Evolutionary conservation across 345 rosid species (phyloP), one percentile per base, ranked within the genome.

Genomic region (Populus ilicifolia): DNA sequence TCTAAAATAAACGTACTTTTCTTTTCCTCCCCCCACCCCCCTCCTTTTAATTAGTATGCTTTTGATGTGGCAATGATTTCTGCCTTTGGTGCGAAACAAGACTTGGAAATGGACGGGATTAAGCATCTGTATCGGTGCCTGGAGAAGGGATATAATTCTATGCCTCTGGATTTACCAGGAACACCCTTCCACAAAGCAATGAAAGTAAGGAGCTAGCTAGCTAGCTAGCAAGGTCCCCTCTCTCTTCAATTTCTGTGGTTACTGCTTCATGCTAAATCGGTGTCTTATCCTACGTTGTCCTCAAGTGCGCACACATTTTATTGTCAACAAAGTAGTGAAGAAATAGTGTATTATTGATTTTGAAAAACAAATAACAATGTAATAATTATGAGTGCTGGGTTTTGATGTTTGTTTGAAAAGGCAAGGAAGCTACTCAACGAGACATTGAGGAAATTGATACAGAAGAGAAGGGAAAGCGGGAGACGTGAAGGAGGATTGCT

Each of bases 61-160:
- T 92, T 92, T 82, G 92, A 96, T 77, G 99, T 96, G 89, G 99
- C 99, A 81, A 87, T 93, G 81, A 85, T 87, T 21, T 90, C 96
- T 71, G 93, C 87, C 29, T 89, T 95, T 35, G 99, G 99, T 4
- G 84, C 77, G 48, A 86, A 84, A 80, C 82, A 82, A 81, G 88
- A 85, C 46, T 65, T 83, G 75, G 83, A 87, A 80, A 86, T 87
- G 80, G 89, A 89, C 81, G 87, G 77, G 69, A 90, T 95, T 75
- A 92, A 91, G 78, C 78, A 86, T 52, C 87, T 93, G 33, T 95
- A 95, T 83, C 91, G 82, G 25, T 78, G 87, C 66, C 84, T 95
- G 35, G 97, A 93, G 79, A 91, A 78, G 75, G 99, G 99, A 62
- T 93, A 93, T 79, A 95, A 95, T 79, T 95, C 99, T 38, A 95